Percentiles rank a stretch among this genome's conserved stretches.
phyloP scores from a whole-genome alignment of 2,329 filamentous ascomycete genomes.

The Triangularia setosa region DNA sequence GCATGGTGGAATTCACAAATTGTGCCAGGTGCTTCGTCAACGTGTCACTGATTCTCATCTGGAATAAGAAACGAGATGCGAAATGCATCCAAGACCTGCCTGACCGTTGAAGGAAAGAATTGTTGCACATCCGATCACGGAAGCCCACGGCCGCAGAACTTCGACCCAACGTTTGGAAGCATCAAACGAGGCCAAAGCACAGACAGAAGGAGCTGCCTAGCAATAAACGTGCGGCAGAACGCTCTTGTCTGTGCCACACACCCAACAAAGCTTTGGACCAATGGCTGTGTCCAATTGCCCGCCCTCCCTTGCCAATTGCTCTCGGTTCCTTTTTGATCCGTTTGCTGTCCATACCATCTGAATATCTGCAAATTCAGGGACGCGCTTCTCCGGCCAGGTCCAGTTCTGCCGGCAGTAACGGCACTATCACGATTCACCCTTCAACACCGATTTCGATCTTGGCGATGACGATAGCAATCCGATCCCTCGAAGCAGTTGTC shows the following conservation, averaged over 20 bases:
- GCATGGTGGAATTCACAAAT: neutral
- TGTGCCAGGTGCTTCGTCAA: constrained; percentile 15
- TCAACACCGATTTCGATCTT: neutral
- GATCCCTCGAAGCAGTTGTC: neutral
- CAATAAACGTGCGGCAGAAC: constrained; percentile 3
- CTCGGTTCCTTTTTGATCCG: neutral
- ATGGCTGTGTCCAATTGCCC: neutral
- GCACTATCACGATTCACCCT: neutral
- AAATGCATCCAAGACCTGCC: neutral
- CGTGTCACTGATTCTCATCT: constrained; percentile 9
- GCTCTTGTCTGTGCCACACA: neutral
- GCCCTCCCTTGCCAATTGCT: neutral
- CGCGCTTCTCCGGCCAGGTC: neutral
- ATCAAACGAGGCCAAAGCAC: neutral
- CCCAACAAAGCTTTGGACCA: neutral
- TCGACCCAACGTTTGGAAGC: neutral
- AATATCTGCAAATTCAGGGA: neutral
- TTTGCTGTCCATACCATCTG: neutral
- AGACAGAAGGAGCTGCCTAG: neutral
- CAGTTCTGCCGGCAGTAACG: neutral
- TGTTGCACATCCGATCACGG: neutral
- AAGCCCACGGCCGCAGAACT: neutral
- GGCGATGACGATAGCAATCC: neutral
- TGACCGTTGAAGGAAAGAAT: neutral
- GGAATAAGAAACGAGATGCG: neutral